Evolutionary conservation across 768 basidiomycete genomes (phyloP).

Genomic region (Ramaria rubella): DNA sequence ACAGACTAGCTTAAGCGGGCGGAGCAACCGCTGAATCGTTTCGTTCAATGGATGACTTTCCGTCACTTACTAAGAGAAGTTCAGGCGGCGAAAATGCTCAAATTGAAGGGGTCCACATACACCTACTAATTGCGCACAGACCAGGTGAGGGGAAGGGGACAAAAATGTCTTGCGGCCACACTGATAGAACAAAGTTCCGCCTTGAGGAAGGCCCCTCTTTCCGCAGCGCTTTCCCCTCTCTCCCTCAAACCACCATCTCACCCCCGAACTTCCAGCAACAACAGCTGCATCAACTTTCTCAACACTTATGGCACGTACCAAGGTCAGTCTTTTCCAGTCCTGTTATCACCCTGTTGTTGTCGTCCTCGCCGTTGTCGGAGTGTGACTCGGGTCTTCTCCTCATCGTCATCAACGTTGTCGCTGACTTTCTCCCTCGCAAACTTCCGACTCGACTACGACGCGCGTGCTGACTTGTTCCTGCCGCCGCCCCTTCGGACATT

Average conservation of each 20-base stretch:
- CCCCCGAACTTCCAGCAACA: constrained; percentile 4
- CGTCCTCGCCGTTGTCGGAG: constrained; percentile 5
- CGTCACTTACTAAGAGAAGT: too few species aligned
- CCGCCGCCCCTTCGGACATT: not conserved
- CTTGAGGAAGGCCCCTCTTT: not conserved
- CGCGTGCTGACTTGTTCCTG: constrained; percentile 2
- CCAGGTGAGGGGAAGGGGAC: constrained; percentile 1
- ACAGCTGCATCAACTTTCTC: constrained; percentile 1
- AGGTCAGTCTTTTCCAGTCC: constrained; percentile 3
- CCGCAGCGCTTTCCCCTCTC: constrained; percentile 4
- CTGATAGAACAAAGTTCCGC: not conserved
- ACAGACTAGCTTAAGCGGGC: constrained; percentile 1
- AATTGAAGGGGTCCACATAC: not conserved
- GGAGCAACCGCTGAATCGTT: not conserved
- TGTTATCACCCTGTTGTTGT: not conserved
- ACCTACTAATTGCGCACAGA: constrained; percentile 1
- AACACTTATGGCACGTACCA: constrained; percentile 9
- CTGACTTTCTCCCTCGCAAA: constrained; percentile 6
- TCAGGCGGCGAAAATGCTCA: constrained; percentile 2
- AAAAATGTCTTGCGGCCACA: not conserved
- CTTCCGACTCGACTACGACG: constrained; percentile 6
- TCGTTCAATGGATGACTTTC: too few species aligned
- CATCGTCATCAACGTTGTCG: not conserved
- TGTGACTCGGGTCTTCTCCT: not conserved
- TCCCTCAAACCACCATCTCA: constrained; percentile 9